phyloP scores from a whole-genome alignment of 2,329 filamentous ascomycete genomes.

The Clonostachys rhizophaga region DNA sequence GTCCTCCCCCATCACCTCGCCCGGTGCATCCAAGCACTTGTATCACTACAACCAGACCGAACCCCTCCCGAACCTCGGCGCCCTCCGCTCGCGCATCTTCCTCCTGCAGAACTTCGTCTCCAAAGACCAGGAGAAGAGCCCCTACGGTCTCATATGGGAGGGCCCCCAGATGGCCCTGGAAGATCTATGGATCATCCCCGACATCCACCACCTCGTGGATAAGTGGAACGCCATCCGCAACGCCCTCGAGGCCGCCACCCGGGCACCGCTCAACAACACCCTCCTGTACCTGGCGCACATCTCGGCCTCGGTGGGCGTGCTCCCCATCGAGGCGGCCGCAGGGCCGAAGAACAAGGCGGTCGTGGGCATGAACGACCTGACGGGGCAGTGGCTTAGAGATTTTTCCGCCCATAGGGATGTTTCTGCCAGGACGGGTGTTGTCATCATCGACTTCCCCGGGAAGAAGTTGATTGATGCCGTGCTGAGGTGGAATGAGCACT shows the following conservation, averaged over 20 bases:
- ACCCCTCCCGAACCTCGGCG: constrained; percentile 36
- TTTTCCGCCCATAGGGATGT: constrained; percentile 14
- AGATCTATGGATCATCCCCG: constrained; percentile 39
- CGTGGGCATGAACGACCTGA: constrained; percentile 44
- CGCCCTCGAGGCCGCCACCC: constrained; percentile 30
- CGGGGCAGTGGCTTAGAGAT: constrained; percentile 34
- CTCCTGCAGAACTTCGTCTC: constrained; percentile 41
- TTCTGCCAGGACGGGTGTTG: constrained; percentile 30
- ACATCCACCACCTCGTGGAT: constrained; percentile 32
- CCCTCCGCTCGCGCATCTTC: constrained; percentile 38
- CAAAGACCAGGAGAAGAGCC: constrained; percentile 7
- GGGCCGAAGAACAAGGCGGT: constrained; percentile 34
- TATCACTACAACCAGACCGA: constrained; percentile 20
- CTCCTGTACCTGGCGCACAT: constrained; percentile 39
- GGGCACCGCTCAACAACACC: constrained; percentile 22
- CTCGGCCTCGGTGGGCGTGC: constrained; percentile 40
- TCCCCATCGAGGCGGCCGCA: constrained; percentile 44
- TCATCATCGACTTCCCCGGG: constrained; percentile 46
- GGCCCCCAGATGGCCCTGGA: constrained; percentile 38
- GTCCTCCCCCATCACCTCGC: constrained; percentile 21
- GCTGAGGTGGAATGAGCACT: constrained; percentile 28
- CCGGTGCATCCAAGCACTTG: constrained; percentile 27
- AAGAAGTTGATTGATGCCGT: constrained; percentile 33
- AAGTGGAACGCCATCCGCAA: constrained; percentile 39
- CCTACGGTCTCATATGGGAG: constrained; percentile 39